phyloP scores from a whole-genome alignment of 805 yeast genomes.

The Ogataea ganodermae region DNA sequence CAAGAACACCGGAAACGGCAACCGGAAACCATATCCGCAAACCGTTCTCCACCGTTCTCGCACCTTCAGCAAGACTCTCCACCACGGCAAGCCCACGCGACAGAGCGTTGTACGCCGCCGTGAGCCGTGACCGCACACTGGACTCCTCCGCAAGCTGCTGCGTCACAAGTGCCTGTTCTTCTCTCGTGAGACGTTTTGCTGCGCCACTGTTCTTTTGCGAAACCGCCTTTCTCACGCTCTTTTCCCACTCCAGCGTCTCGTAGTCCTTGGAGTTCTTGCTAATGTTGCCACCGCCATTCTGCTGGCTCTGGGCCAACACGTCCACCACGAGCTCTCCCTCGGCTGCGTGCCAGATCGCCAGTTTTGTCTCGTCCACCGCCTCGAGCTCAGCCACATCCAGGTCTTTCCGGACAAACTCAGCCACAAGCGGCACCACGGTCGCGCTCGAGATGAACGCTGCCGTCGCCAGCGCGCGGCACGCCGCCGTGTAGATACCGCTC shows the following conservation, averaged over 20 bases:
- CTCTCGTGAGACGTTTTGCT: slow-evolving; percentile 67
- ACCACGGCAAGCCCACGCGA: slow-evolving; percentile 56
- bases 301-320: slow-evolving; percentile 49
- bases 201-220: slow-evolving; percentile 46
- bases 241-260: slow-evolving; percentile 89
- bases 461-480: slow-evolving; percentile 49
- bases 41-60: slow-evolving; percentile 62
- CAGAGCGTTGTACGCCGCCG: slow-evolving; percentile 38
- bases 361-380: slow-evolving; percentile 48
- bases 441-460: slow-evolving; percentile 62
- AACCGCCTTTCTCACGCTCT: slow-evolving; percentile 71
- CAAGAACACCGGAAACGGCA: slow-evolving; percentile 54
- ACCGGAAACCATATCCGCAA: slow-evolving; percentile 68
- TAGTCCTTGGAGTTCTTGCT: slow-evolving; percentile 81
- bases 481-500: slow-evolving; percentile 52
- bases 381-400: slow-evolving; percentile 40
- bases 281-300: slow-evolving; percentile 41
- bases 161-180: slow-evolving; percentile 65
- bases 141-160: slow-evolving; percentile 67
- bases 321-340: slow-evolving; percentile 74
- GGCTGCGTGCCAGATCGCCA: slow-evolving; percentile 64
- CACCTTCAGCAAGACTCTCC: slow-evolving; percentile 51
- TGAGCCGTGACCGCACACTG: slow-evolving; percentile 51
- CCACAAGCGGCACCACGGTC: slow-evolving; percentile 52
- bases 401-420: slow-evolving; percentile 44